Evolutionary conservation across 2,329 filamentous ascomycete species (phyloP), one percentile per base, ranked within the genome.

Genomic region (Fonsecaea erecta): DNA sequence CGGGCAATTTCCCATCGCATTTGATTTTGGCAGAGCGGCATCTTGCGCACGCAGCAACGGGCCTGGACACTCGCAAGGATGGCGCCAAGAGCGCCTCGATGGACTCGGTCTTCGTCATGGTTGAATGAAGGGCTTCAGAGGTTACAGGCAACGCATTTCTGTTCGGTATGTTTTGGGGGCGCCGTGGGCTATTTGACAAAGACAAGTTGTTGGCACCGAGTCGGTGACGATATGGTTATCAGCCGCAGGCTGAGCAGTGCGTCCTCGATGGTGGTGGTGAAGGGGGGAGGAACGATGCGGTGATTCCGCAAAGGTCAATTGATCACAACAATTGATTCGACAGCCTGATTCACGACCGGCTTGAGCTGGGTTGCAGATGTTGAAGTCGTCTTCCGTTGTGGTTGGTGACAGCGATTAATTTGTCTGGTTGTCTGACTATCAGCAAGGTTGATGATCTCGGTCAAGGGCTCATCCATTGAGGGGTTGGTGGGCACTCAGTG

Each of bases 1-100:
- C 93, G 11, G 95, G 95, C 40, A 98, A 82, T 77, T 97, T 97
- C 67, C 95, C 94, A 80, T 98, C 95, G 74, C 95, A 99, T 87
- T 96, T 97, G 76, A 98, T 93, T 81, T 99, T 99, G 60, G 94
- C 93, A 67, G 90, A 87, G 66, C 95, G 91, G 81, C 91, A 94
- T 82, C 90, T 84, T 65, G 90, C 91, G 76, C 91, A 94, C 26
- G 91, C 91, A 61, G 90, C 90, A 56, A 92, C 90, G 4, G 91
- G 90, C 68, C 91, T 85, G 74, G 90, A 93, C 68, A 94, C 91
- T 72, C 88, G 85, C 72, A 92, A 79, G 60, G 89, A 78, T 21
- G 88, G 88, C 16, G 65, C 52, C 21, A 73, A 60, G 30, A 73
- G 68, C 14, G 71, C 67, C 26, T 73, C 71, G 16, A 73, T 60